A percentile compares a stretch with the other conserved stretches of the same genome.
These are phyloP conservation scores for Xylaria acuta DNA, from an alignment of 495 filamentous ascomycete genomes.

Conservation along the genomic window DNA sequence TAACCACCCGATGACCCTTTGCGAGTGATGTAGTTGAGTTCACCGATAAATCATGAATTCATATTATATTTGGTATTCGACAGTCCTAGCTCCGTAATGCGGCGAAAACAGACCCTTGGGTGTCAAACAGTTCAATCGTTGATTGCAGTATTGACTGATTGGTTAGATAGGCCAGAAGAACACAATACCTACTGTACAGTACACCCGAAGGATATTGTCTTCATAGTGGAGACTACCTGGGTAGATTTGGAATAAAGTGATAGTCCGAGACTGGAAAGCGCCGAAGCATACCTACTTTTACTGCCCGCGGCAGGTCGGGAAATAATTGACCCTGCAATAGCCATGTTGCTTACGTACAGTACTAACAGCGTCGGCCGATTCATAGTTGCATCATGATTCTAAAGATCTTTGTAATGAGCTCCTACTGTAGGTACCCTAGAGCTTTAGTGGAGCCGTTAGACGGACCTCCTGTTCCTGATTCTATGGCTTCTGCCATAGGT, in stretches of 20 bases:
- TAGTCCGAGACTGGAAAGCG: not conserved
- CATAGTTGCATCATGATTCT: constrained; percentile 16
- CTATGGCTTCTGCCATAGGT: not conserved
- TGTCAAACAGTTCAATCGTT: no score
- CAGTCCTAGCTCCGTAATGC: not conserved
- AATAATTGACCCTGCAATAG: not conserved
- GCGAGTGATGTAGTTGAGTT: not conserved
- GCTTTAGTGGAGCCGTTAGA: not conserved
- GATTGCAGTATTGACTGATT: constrained; percentile 7
- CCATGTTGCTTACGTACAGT: not conserved
- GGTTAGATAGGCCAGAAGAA: not conserved
- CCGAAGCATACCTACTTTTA: not conserved
- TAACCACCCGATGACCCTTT: not conserved
- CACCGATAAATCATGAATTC: not conserved
- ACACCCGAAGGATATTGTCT: not conserved
- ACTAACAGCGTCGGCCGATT: not conserved
- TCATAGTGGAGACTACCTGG: not conserved
- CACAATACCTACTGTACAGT: no score
- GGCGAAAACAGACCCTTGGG: not conserved
- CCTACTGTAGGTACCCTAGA: not conserved
- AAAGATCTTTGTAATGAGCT: constrained; percentile 14
- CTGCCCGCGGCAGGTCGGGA: not conserved
- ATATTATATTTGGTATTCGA: not conserved
- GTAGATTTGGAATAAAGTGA: not conserved
- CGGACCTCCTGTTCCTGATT: not conserved